Percentiles rank a stretch among this genome's conserved stretches.
These are phyloP conservation scores for Dendrocalamus latiflorus DNA, from an alignment of 202 grass and related monocot species.

Conservation along the genomic window DNA sequence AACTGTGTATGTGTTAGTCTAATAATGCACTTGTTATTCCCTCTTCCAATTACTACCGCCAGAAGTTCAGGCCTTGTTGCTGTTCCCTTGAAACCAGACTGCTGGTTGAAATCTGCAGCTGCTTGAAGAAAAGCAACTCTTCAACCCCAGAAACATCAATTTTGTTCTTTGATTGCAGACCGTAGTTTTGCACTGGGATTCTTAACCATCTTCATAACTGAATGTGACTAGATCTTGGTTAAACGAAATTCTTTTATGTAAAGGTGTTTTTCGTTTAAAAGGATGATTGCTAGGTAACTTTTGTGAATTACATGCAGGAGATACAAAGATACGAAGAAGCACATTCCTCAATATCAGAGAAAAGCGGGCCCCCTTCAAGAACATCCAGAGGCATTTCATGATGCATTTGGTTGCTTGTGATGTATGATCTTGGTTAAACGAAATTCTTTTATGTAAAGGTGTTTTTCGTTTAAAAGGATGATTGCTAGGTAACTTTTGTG, in stretches of 20 bases:
- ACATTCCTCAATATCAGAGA: slow-evolving; percentile 49
- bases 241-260: neutral
- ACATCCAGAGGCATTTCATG: slow-evolving; percentile 54
- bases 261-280: neutral
- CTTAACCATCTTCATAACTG: neutral
- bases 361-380: slow-evolving; percentile 58
- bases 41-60: neutral
- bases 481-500: slow-evolving; percentile 23
- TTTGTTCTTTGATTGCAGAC: slow-evolving; percentile 1
- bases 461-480: neutral
- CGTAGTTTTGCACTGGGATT: neutral
- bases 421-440: slow-evolving; percentile 24
- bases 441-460: neutral
- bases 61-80: neutral
- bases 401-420: slow-evolving; percentile 42
- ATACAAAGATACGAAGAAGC: slow-evolving; percentile 73
- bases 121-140: neutral
- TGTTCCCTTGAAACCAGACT: neutral
- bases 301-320: slow-evolving; percentile 53
- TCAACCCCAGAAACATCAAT: neutral
- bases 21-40: neutral
- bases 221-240: neutral
- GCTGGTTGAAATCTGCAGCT: neutral
- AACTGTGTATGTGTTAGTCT: neutral
- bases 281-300: slow-evolving; percentile 25